phyloP scores from a whole-genome alignment of 2,329 filamentous ascomycete genomes.

The Xylariomycetidae sp. region DNA sequence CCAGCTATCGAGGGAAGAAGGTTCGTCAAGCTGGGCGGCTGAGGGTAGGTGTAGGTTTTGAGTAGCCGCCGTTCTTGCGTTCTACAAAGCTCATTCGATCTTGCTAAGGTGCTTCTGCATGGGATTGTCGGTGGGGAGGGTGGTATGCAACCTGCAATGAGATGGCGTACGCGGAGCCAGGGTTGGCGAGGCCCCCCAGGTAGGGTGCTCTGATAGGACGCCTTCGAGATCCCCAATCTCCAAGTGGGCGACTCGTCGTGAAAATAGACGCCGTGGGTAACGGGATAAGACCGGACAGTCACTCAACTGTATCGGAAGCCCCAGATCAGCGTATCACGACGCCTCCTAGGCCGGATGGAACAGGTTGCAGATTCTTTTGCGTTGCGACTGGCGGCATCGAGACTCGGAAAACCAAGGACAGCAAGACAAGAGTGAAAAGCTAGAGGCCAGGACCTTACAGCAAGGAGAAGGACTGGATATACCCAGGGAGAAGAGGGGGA shows the following conservation, averaged over 20 bases:
- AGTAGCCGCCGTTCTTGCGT: constrained; percentile 35
- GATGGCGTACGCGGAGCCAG: constrained; percentile 32
- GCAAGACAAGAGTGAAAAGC: constrained; percentile 8
- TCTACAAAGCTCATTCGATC: constrained; percentile 27
- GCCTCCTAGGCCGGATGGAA: constrained; percentile 12
- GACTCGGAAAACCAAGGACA: background rate
- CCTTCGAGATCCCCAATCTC: constrained; percentile 30
- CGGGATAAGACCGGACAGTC: constrained; percentile 28
- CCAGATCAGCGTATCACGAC: constrained; percentile 18
- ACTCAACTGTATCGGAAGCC: constrained; percentile 18
- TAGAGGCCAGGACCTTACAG: constrained; percentile 2
- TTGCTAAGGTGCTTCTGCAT: constrained; percentile 29
- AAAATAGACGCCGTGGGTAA: constrained; percentile 40
- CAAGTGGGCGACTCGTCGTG: constrained; percentile 33
- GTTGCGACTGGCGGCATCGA: too few relatives aligned
- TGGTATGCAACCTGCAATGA: constrained; percentile 31
- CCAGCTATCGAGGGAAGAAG: constrained; percentile 49
- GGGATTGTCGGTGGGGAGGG: constrained; percentile 32
- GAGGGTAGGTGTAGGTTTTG: constrained; percentile 46
- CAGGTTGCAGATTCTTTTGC: constrained; percentile 17
- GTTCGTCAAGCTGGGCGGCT: constrained; percentile 27
- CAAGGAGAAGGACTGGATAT: constrained; percentile 3
- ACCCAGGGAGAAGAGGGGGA: constrained; percentile 1
- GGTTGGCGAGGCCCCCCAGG: constrained; percentile 30
- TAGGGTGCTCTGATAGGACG: constrained; percentile 38